Evolutionary conservation across 192 early-diverging fungal genomes (phyloP).

Genomic region (Umbelopsis ramanniana): DNA sequence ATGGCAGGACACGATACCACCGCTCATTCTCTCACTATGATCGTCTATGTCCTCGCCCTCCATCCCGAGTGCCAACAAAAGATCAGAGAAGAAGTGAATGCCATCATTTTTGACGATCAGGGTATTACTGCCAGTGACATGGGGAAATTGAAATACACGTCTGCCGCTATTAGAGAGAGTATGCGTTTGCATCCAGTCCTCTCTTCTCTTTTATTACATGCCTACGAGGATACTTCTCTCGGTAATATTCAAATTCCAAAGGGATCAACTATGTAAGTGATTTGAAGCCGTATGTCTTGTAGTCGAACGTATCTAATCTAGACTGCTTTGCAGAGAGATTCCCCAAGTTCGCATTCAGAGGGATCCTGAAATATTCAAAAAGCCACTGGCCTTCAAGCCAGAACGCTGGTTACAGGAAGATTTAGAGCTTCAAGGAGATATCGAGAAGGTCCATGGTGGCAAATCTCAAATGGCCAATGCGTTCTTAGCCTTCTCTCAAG

Average conservation of each 20-base stretch:
- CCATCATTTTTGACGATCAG: not conserved
- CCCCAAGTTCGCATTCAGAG: not conserved
- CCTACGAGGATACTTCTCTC: slow-evolving; percentile 8
- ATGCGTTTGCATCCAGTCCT: slow-evolving; percentile 29
- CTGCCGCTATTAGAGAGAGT: slow-evolving; percentile 30
- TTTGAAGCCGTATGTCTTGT: not conserved
- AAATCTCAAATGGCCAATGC: slow-evolving; percentile 1
- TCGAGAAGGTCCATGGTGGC: not conserved
- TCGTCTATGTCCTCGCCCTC: slow-evolving; percentile 35
- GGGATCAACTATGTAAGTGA: slow-evolving; percentile 34
- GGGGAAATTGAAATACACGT: slow-evolving; percentile 3
- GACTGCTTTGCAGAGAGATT: not conserved
- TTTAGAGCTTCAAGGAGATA: not conserved
- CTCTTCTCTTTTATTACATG: not conserved
- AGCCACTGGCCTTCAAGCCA: slow-evolving; percentile 17
- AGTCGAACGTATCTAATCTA: not conserved
- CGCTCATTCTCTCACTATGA: slow-evolving; percentile 36
- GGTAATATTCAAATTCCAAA: slow-evolving; percentile 43
- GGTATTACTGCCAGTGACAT: not conserved
- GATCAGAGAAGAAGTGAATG: slow-evolving; percentile 37
- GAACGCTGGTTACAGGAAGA: slow-evolving; percentile 14
- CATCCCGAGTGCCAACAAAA: slow-evolving; percentile 36
- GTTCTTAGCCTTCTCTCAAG: slow-evolving; percentile 11
- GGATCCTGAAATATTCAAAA: not conserved
- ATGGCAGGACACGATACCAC: slow-evolving; percentile 56